Evolutionary conservation across 2,329 filamentous ascomycete genomes (phyloP), one percentile per base, ranked within the genome.

Genomic region (Sporothrix humicola): DNA sequence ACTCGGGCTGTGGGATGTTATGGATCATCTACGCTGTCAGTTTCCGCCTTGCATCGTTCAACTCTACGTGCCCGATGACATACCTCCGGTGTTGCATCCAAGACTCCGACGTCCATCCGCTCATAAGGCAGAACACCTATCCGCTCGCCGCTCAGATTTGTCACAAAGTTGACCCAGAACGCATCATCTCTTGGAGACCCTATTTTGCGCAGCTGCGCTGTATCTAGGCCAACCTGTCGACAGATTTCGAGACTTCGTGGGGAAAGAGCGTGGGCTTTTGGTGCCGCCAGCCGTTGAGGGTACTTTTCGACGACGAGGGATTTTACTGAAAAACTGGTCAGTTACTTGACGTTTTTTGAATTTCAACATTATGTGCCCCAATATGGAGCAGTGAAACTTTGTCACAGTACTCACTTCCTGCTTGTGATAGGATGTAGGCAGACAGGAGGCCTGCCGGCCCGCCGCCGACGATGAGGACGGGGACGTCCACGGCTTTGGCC

Each of bases 141-240:
- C 9, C 56, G 56, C 23, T 58, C 56, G 23, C 56, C 23, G 13
- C 56, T 58, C 2, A 58, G 56, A 26, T 58, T 58, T 26, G 56
- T 58, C 56, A 58, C 56, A 31, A 58, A 58, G 23, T 58, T 31
- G 23, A 58, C 56, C 56, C 56, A 58, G 23, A 15, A 58, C 3
- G 56, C 56, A 31, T 58, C 54, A 12, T 12, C 20, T 12, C 54
- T n/a, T 13, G 20, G 54, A 2, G 54, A 56, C 1, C 54, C 54
- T 2, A 56, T 10, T 3, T 56, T 56, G 5, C 54, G 20, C 20
- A 56, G 3, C 26, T 26, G 10, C 7, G 54, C 20, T 20, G 54
- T 56, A n/a, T 56, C 54, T 3, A 56, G 20, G 5, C 54, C 54
- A 7, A 56, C 20, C 9, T 56, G 20, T 5, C 54, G 54, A 8